Percentiles rank a stretch among this genome's conserved stretches.
Conservation (phyloP, 495 filamentous ascomycete species). For the Hyaloscypha finlandica region DNA sequence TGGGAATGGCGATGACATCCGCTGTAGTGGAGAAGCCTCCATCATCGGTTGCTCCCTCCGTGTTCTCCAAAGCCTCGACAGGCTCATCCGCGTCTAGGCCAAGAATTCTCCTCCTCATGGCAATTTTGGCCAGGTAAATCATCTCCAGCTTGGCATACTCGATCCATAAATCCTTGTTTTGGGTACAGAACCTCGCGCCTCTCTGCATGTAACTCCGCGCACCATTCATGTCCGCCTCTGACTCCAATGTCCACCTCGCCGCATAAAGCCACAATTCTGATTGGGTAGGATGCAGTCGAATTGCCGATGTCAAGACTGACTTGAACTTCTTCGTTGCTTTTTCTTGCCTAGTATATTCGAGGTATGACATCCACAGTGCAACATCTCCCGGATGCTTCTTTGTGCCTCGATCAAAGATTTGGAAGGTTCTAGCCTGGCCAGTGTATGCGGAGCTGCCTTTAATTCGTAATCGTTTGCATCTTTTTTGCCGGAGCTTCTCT, state of each 20-base stretch:
- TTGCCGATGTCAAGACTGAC: slow-evolving; percentile 70
- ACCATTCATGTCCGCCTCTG: slow-evolving; percentile 78
- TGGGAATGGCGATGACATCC: slow-evolving; percentile 62
- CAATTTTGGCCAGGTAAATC: slow-evolving; percentile 83
- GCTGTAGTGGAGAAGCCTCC: slow-evolving; percentile 40
- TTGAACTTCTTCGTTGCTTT: slow-evolving; percentile 79
- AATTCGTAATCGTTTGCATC: slow-evolving; percentile 76
- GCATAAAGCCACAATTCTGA: slow-evolving; percentile 87
- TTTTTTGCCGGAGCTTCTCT: slow-evolving; percentile 76
- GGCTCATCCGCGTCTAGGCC: slow-evolving; percentile 60
- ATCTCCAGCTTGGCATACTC: slow-evolving; percentile 92
- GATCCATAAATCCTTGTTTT: slow-evolving; percentile 71
- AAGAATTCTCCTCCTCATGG: slow-evolving; percentile 66
- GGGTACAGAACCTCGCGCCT: slow-evolving; percentile 83
- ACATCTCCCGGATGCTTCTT: slow-evolving; percentile 82
- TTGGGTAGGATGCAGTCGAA: slow-evolving; percentile 83
- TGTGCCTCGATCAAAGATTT: slow-evolving; percentile 84
- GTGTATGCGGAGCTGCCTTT: slow-evolving; percentile 59
- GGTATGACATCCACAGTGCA: slow-evolving; percentile 88
- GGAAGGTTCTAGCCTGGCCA: slow-evolving; percentile 81
- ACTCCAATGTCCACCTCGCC: slow-evolving; percentile 72
- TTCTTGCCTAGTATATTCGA: slow-evolving; percentile 75
- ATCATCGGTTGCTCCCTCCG: slow-evolving; percentile 44
- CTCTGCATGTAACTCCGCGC: slow-evolving; percentile 87
- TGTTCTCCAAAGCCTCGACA: slow-evolving; percentile 44